Evolutionary conservation across 371 early-diverging fungal genomes (phyloP).

Genomic region (Nematocida sp.): DNA sequence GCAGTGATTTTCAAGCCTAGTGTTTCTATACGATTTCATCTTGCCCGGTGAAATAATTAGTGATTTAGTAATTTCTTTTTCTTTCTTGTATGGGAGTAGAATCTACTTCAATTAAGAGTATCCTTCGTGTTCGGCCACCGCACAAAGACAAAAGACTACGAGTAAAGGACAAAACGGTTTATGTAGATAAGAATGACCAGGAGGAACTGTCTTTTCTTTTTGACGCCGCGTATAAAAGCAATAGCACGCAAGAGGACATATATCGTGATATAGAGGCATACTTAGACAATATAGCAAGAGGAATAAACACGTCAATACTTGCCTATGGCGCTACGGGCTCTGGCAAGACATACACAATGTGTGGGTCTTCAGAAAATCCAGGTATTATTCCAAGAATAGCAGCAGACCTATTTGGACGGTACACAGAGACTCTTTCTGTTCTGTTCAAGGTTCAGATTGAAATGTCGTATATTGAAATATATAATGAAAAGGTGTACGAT

Average conservation of each 20-base stretch:
- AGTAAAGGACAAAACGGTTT: conserved; percentile 11
- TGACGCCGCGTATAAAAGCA: conserved; percentile 22
- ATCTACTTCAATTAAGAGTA: conserved; percentile 19
- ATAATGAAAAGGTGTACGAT: conserved; percentile 64
- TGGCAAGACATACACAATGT: conserved; percentile 76
- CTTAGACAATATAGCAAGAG: conserved; percentile 48
- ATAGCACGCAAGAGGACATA: conserved; percentile 28
- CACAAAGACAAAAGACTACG: conserved; percentile 28
- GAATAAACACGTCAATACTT: conserved; percentile 72
- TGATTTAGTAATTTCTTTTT: conserved; percentile 44
- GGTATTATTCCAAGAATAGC: conserved; percentile 72
- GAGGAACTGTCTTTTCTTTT: conserved; percentile 24
- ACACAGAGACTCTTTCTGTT: conserved; percentile 43
- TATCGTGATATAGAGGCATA: conserved; percentile 37
- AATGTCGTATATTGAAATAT: conserved; percentile 64
- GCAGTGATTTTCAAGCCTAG: too few species aligned
- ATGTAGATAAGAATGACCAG: conserved; percentile 44
- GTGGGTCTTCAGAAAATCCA: conserved; percentile 69
- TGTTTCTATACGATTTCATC: neutral
- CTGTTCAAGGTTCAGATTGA: conserved; percentile 39
- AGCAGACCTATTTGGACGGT: conserved; percentile 42
- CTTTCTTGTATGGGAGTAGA: conserved; percentile 21
- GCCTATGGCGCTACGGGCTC: conserved; percentile 75
- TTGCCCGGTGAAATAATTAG: neutral
- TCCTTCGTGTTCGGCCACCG: conserved; percentile 37